A percentile compares a stretch with the other conserved stretches of the same genome.
Evolutionary conservation across 805 yeast species (phyloP).

Genomic region (Candida xyloterini): DNA sequence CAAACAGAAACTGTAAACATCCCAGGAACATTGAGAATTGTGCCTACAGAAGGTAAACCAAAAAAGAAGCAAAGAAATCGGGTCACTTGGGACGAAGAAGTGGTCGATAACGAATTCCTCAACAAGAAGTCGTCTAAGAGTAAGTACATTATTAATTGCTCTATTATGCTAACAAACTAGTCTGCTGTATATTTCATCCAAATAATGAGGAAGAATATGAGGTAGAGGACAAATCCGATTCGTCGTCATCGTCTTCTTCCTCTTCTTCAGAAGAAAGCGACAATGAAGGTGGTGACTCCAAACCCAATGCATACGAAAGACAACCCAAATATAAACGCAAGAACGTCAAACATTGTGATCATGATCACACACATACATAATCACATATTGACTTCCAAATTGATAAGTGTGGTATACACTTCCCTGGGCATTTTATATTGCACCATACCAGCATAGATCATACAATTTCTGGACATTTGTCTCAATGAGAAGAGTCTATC

Average conservation of each 20-base stretch:
- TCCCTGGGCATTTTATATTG: constrained; percentile 91
- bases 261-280: constrained; percentile 22
- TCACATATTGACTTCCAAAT: constrained; percentile 46
- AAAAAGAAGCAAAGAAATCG: constrained; percentile 37
- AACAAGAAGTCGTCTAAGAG: constrained; percentile 84
- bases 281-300: constrained; percentile 27
- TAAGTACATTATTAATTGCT: constrained; percentile 22
- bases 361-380: constrained; percentile 15
- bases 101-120: constrained; percentile 87
- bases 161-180: constrained; percentile 23
- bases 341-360: constrained; percentile 8
- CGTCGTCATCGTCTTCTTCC: constrained; percentile 24
- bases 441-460: constrained; percentile 93
- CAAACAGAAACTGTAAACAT: constrained; percentile 15
- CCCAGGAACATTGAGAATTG: constrained; percentile 20
- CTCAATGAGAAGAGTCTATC: constrained; percentile 55
- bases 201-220: constrained; percentile 49
- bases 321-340: constrained; percentile 63
- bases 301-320: constrained; percentile 81
- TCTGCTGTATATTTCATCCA: constrained; percentile 88
- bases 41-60: constrained; percentile 18
- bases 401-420: constrained; percentile 67
- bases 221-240: constrained; percentile 21
- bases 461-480: constrained; percentile 76
- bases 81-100: constrained; percentile 83